phyloP scores from a whole-genome alignment of 2,329 filamentous ascomycete species.

The Venturia effusa region DNA sequence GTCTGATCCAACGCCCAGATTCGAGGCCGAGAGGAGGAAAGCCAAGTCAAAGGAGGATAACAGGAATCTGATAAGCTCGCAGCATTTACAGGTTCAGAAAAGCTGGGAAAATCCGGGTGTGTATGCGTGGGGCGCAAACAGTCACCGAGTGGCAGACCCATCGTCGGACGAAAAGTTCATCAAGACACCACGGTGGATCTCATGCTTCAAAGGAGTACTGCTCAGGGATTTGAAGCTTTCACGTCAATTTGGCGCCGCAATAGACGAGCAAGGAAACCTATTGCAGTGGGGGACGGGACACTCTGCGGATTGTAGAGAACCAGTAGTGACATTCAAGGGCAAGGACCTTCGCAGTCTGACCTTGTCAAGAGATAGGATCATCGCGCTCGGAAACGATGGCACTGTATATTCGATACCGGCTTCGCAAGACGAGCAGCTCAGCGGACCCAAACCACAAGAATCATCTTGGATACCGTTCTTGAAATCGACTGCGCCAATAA shows the following conservation, averaged over 20 bases:
- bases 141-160: slow-evolving; percentile 73
- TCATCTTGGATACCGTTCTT: slow-evolving; percentile 66
- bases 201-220: slow-evolving; percentile 74
- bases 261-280: slow-evolving; percentile 78
- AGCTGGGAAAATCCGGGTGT: slow-evolving; percentile 77
- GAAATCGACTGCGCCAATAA: slow-evolving; percentile 47
- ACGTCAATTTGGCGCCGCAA: slow-evolving; percentile 69
- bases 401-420: slow-evolving; percentile 77
- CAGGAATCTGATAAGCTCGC: slow-evolving; percentile 66
- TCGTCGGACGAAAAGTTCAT: slow-evolving; percentile 65
- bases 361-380: slow-evolving; percentile 71
- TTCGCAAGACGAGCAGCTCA: slow-evolving; percentile 58
- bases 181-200: slow-evolving; percentile 68
- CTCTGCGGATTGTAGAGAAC: slow-evolving; percentile 51
- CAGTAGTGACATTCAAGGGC: slow-evolving; percentile 63
- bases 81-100: slow-evolving; percentile 77
- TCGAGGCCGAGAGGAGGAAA: slow-evolving; percentile 54
- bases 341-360: slow-evolving; percentile 69
- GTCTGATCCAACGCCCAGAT: slow-evolving; percentile 47
- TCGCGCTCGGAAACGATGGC: slow-evolving; percentile 65
- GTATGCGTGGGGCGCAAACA: slow-evolving; percentile 88
- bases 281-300: slow-evolving; percentile 85
- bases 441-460: slow-evolving; percentile 53
- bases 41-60: slow-evolving; percentile 56
- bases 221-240: slow-evolving; percentile 82